Evolutionary conservation across 1,284 basidiomycete species (phyloP), one percentile per base, ranked within the genome.

Genomic region (Boletus albobrunnescens): DNA sequence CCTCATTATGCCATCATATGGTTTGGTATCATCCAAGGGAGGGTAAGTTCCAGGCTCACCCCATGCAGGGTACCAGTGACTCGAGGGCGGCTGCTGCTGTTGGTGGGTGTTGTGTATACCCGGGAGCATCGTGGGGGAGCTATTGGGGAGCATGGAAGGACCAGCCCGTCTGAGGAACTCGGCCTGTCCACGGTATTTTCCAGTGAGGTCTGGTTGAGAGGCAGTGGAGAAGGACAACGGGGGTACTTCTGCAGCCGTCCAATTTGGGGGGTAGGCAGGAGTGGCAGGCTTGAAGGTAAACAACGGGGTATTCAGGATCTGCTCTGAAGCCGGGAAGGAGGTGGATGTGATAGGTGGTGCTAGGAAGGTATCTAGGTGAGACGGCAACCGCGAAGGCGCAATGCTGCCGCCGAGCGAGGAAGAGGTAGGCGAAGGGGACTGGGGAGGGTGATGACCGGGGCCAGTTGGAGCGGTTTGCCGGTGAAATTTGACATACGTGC

Each of bases 401-500:
- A 50, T 16, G 5, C 14, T 41, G 6, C 44, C 23, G 5, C 19
- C 20, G 14, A 54, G 48, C 2, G 58, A 64, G 45, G 44, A 61
- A 31, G 51, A 63, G 22, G 56, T 44, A 0, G 63, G 54, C 13
- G 55, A 36, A 4, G 60, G 54, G 2, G 57, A 65, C 22, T 62
- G 64, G 12, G 69, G 63, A 17, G 69, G 63, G 49, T 79, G 68
- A 40, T 78, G 85, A 14, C 84, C 85, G 14, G 85, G 84, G 7
- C 85, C 85, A 8, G 77, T 73, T 16, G 86, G 84, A 1, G 84
- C 85, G 0, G 86, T 87, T 58, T 88, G 87, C n/a, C 83, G 78
- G 60, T 87, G 84, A 58, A 89, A 88, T 60, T 92, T 91, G 69
- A 88, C 81, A 63, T 85, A 93, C 0, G 87, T 89, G 69, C 91